These are phyloP conservation scores for Rhizoclosmatium sp. DNA, from an alignment of 192 early-diverging fungal genomes.

Conservation along the genomic window DNA sequence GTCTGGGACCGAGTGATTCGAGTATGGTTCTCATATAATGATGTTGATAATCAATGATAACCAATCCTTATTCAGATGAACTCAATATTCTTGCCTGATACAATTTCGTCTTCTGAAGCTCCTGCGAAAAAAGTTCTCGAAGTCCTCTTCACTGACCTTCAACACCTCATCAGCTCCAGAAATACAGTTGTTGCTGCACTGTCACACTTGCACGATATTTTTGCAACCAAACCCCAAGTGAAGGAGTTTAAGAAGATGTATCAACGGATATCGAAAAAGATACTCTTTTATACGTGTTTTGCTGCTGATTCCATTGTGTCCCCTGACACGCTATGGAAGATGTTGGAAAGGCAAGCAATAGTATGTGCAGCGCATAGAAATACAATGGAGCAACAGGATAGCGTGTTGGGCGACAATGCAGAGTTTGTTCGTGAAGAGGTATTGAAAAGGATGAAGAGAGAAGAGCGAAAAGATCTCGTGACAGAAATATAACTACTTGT, in stretches of 20 bases:
- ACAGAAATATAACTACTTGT: background rate
- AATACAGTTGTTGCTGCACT: constrained; percentile 5
- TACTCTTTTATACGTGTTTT: constrained; percentile 29
- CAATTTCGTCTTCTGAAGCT: background rate
- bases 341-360: background rate
- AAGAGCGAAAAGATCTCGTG: background rate
- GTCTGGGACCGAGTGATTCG: constrained; percentile 24
- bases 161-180: background rate
- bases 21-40: background rate
- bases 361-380: background rate
- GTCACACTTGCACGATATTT: constrained; percentile 7
- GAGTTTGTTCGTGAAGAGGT: background rate
- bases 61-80: background rate
- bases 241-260: background rate
- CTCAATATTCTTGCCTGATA: background rate
- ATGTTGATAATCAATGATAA: background rate
- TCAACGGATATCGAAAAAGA: background rate
- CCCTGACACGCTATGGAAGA: background rate
- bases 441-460: background rate
- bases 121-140: background rate
- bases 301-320: background rate
- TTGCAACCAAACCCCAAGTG: background rate
- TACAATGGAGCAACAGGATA: background rate
- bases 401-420: background rate
- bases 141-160: background rate